phyloP scores from a whole-genome alignment of 495 filamentous ascomycete species.

The Penicillium alfredii region DNA sequence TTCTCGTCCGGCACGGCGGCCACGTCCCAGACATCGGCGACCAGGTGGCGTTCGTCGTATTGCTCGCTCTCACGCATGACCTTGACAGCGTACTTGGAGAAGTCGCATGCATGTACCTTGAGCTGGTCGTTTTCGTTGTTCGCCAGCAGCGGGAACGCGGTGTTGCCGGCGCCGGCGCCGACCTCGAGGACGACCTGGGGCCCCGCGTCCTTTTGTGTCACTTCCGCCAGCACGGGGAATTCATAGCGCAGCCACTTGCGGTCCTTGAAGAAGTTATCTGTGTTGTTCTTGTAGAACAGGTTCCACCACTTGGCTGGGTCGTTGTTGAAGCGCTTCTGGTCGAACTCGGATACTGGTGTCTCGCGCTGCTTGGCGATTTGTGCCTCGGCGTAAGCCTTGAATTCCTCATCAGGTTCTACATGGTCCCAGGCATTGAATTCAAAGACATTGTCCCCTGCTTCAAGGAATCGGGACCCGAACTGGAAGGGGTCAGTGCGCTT shows the following conservation, averaged over 20 bases:
- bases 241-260: conserved; percentile 95
- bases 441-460: conserved; percentile 77
- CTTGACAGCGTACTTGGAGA: conserved; percentile 83
- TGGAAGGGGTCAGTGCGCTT: conserved; percentile 90
- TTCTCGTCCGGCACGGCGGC: conserved; percentile 45
- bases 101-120: conserved; percentile 86
- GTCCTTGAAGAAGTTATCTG: conserved; percentile 95
- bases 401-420: conserved; percentile 76
- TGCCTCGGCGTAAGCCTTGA: conserved; percentile 70
- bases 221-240: conserved; percentile 72
- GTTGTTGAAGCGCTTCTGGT: conserved; percentile 77
- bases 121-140: conserved; percentile 75
- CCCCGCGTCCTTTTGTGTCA: conserved; percentile 58
- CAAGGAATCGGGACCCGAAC: conserved; percentile 84
- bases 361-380: conserved; percentile 80
- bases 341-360: conserved; percentile 79
- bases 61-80: conserved; percentile 70
- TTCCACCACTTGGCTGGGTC: conserved; percentile 96
- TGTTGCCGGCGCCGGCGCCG: conserved; percentile 94
- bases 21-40: conserved; percentile 90
- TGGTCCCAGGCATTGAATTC: conserved; percentile 99
- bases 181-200: conserved; percentile 71
- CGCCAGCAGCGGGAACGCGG: conserved; percentile 79
- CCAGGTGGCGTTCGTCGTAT: conserved; percentile 59
- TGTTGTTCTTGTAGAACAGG: conserved; percentile 92